phyloP scores from a whole-genome alignment of 2,329 filamentous ascomycete species.

The Basipetospora chlamydospora region DNA sequence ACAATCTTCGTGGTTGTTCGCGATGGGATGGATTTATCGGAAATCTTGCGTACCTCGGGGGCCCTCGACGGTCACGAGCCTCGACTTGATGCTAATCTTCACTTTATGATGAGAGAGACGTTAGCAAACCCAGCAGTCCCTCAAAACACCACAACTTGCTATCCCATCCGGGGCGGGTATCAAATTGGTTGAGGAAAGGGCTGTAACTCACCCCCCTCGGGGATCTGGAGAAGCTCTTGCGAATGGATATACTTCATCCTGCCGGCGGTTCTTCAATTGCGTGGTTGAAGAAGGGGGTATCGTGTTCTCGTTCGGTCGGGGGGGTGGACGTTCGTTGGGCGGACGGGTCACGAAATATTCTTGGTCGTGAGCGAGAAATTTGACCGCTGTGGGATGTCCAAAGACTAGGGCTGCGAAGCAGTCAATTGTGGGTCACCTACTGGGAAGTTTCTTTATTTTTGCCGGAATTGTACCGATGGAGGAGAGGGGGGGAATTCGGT shows the following conservation, averaged over 20 bases:
- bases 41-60: constrained; percentile 55
- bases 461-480: neutral
- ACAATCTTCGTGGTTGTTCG: neutral
- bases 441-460: too few species aligned
- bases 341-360: constrained; percentile 19
- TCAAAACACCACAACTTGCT: constrained; percentile 3
- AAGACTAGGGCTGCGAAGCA: constrained; percentile 23
- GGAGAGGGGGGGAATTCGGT: too few species aligned
- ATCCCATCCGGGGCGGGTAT: too few species aligned
- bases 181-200: constrained; percentile 8
- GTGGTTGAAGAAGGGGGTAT: constrained; percentile 21
- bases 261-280: constrained; percentile 27
- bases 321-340: constrained; percentile 11
- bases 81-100: constrained; percentile 95
- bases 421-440: constrained; percentile 1
- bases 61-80: constrained; percentile 92
- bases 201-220: constrained; percentile 78
- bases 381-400: constrained; percentile 28
- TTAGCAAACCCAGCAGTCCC: constrained; percentile 15
- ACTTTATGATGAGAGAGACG: constrained; percentile 40
- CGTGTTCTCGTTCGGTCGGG: constrained; percentile 15
- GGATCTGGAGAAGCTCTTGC: constrained; percentile 87
- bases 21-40: neutral
- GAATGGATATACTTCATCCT: constrained; percentile 99
- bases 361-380: constrained; percentile 9